These are phyloP conservation scores for Diaporthe vaccinii DNA, from an alignment of 2,329 filamentous ascomycete species.

Conservation along the genomic window DNA sequence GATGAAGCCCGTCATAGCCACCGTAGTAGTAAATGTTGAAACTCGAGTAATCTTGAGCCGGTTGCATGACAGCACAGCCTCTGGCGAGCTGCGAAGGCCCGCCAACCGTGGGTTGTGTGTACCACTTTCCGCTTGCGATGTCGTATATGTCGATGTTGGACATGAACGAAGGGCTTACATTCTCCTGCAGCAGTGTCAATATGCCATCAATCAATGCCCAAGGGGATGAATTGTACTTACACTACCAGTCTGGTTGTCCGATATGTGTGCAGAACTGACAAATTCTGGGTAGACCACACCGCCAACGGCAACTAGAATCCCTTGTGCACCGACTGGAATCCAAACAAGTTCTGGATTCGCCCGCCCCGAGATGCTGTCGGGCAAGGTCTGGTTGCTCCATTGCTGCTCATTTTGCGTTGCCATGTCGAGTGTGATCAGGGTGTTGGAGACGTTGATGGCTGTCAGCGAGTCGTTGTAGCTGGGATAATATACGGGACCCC, in stretches of 20 bases:
- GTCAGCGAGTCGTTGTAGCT: slow-evolving; percentile 50
- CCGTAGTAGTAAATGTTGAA: slow-evolving; percentile 90
- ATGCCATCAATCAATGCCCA: background rate
- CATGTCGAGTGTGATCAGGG: slow-evolving; percentile 74
- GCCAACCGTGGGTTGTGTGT: slow-evolving; percentile 74
- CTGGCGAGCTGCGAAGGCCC: slow-evolving; percentile 69
- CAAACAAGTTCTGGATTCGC: slow-evolving; percentile 77
- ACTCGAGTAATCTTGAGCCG: slow-evolving; percentile 78
- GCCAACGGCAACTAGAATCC: slow-evolving; percentile 82
- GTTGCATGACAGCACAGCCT: slow-evolving; percentile 81
- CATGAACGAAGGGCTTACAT: slow-evolving; percentile 79
- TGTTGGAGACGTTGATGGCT: slow-evolving; percentile 65
- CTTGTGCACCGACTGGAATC: slow-evolving; percentile 82
- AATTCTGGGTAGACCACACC: slow-evolving; percentile 77
- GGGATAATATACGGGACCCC: slow-evolving; percentile 62
- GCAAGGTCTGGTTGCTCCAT: slow-evolving; percentile 72
- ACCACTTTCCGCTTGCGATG: slow-evolving; percentile 77
- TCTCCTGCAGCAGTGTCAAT: slow-evolving; percentile 59
- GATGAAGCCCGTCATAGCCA: slow-evolving; percentile 72
- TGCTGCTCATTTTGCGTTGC: slow-evolving; percentile 59
- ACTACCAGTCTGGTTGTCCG: slow-evolving; percentile 53
- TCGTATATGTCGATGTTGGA: slow-evolving; percentile 83
- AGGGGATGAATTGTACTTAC: slow-evolving; percentile 49
- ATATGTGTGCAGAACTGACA: slow-evolving; percentile 45
- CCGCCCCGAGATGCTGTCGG: slow-evolving; percentile 63